phyloP scores from a whole-genome alignment of 805 yeast genomes.

The Yamadazyma sp. region DNA sequence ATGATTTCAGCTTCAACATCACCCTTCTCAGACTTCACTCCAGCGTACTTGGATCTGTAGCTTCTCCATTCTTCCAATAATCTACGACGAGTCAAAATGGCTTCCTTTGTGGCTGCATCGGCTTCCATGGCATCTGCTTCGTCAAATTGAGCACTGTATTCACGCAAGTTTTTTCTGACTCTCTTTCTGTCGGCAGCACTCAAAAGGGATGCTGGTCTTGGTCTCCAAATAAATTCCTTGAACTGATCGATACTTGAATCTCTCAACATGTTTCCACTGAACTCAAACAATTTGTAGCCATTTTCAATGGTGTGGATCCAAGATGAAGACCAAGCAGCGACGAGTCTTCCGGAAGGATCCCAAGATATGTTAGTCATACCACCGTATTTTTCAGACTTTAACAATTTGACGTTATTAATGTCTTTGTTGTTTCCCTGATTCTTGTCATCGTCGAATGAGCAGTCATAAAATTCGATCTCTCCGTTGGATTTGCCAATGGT shows the following conservation, averaged over 20 bases:
- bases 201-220: conserved; percentile 83
- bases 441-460: conserved; percentile 74
- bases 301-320: conserved; percentile 85
- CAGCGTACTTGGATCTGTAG: conserved; percentile 58
- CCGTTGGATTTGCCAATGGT: conserved; percentile 51
- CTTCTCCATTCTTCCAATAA: conserved; percentile 81
- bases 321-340: conserved; percentile 83
- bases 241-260: conserved; percentile 81
- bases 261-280: conserved; percentile 72
- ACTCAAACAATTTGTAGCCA: conserved; percentile 85
- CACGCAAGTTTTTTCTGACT: conserved; percentile 85
- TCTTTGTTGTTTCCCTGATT: conserved; percentile 40
- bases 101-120: conserved; percentile 84
- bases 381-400: conserved; percentile 62
- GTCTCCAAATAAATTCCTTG: conserved; percentile 94
- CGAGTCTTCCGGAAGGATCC: conserved; percentile 95
- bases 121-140: conserved; percentile 96
- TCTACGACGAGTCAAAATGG: conserved; percentile 79
- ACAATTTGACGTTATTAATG: conserved; percentile 59
- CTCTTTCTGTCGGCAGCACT: conserved; percentile 80
- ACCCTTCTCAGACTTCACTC: conserved; percentile 38
- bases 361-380: conserved; percentile 84
- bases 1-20: conserved; percentile 53
- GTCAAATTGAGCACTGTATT: conserved; percentile 89
- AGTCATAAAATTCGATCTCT: conserved; percentile 82